Evolutionary conservation across 1,284 basidiomycete species (phyloP), one percentile per base, ranked within the genome.

Genomic region (Neolentinus lepideus): DNA sequence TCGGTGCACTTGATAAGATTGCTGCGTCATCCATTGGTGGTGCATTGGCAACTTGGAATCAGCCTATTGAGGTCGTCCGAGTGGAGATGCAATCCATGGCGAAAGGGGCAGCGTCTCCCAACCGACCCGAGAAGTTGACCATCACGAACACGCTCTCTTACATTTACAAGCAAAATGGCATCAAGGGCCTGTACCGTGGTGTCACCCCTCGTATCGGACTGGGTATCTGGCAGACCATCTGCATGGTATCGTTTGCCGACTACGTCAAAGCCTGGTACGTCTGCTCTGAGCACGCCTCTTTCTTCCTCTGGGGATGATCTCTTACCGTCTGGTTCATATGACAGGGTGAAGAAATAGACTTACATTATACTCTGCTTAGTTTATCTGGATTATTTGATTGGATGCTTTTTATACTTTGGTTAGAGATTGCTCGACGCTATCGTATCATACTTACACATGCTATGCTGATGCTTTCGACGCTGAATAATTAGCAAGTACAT

Each of bases 1-100:
- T 96, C 51, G 76, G 83, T 58, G 82, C 92, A 11, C 33, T 83
- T 16, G 96, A 99, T 70, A 95, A 95, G 73, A 94, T 99, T 64
- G 59, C 90, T 31, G 83, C 94, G 21, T 94, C 92, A n/a, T 85
- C 90, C 0, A 81, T 98, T 61, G 96, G 91, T 67, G 97, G 97
- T 72, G 95, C 97, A 50, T 77, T 99, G 55, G 96, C 92, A 14
- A 98, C 94, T 51, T 99, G 97, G 97, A 99, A 99, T 72, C 97
- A 99, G 73, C 97, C 97, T 47, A 99, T 99, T 63, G 97, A 99
- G 75, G 94, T 97, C 61, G 82, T 96, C 60, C 88, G 94, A 57
- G 92, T 96, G 36, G 93, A 96, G 90, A 99, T 99, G 97, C 97
- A 99, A 84, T 96, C 93, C 50, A 97, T 98, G 87, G 85, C 92